A percentile compares a stretch with the other conserved stretches of the same genome.
Conservation (phyloP, 2,329 filamentous ascomycete species). For the Apiospora malaysiana region DNA sequence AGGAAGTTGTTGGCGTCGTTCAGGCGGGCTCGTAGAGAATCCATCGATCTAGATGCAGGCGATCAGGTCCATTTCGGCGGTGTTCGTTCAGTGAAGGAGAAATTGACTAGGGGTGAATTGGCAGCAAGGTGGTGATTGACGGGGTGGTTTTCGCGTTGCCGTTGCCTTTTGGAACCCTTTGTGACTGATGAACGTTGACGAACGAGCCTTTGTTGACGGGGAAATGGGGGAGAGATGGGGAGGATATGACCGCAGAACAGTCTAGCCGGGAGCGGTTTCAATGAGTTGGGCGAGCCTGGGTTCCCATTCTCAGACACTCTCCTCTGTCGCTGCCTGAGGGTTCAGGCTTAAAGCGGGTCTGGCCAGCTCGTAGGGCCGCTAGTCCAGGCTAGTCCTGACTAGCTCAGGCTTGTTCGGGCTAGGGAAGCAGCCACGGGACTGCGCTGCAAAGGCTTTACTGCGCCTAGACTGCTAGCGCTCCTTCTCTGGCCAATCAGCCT, state of each 20-base stretch:
- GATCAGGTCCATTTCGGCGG: conserved; percentile 8
- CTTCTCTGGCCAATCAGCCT: not conserved
- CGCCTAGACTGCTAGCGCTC: not conserved
- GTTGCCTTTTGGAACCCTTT: conserved; percentile 7
- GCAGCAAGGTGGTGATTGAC: not conserved
- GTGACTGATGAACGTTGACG: conserved; percentile 13
- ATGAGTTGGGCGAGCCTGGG: conserved; percentile 12
- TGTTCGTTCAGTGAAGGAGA: conserved; percentile 16
- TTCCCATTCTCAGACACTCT: not conserved
- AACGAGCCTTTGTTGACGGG: conserved; percentile 16
- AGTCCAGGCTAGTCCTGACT: not conserved
- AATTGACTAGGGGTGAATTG: conserved; percentile 8
- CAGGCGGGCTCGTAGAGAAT: conserved; percentile 3
- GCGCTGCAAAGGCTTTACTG: not conserved
- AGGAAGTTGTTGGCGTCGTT: conserved; percentile 6
- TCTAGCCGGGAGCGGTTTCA: conserved; percentile 10
- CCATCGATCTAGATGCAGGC: conserved; percentile 11
- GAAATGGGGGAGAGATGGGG: conserved; percentile 2
- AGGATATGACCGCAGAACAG: conserved; percentile 3
- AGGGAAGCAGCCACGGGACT: not conserved
- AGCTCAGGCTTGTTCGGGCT: too few relatives aligned
- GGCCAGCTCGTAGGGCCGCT: not conserved
- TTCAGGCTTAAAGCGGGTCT: conserved; percentile 2
- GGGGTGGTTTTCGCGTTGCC: not conserved
- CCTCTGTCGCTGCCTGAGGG: not conserved